Evolutionary conservation across 2,329 filamentous ascomycete species (phyloP).

Genomic region (Ramularia endophylla): DNA sequence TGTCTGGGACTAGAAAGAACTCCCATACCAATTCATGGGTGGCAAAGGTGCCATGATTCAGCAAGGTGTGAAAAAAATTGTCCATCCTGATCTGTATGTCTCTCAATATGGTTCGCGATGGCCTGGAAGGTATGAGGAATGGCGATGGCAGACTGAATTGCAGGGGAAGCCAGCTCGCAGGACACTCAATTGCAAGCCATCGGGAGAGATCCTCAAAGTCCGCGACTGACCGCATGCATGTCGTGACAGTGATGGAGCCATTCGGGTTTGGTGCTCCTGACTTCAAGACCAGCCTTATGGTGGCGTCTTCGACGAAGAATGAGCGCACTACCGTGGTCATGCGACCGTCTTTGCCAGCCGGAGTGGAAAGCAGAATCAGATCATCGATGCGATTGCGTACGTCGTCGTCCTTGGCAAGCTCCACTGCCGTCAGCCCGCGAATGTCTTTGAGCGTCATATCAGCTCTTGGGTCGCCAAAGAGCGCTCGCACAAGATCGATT

Average conservation of each 20-base stretch:
- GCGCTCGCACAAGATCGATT: conserved; percentile 81
- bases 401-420: conserved; percentile 96
- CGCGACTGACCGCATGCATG: conserved; percentile 75
- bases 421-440: conserved; percentile 85
- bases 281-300: conserved; percentile 86
- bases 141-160: conserved; percentile 74
- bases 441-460: conserved; percentile 79
- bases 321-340: conserved; percentile 91
- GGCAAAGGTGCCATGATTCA: conserved; percentile 84
- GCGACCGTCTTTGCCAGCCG: conserved; percentile 65
- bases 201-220: conserved; percentile 90
- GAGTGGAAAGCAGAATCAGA: conserved; percentile 72
- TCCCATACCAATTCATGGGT: conserved; percentile 99
- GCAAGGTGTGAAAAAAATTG: conserved; percentile 77
- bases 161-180: conserved; percentile 87
- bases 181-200: conserved; percentile 81
- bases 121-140: conserved; percentile 88
- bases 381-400: conserved; percentile 96
- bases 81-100: conserved; percentile 85
- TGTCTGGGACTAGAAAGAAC: conserved; percentile 93
- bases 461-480: conserved; percentile 83
- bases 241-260: conserved; percentile 87
- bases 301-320: conserved; percentile 96
- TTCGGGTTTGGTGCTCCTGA: conserved; percentile 80
- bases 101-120: conserved; percentile 77